Evolutionary conservation across 805 yeast genomes (phyloP).

Genomic region (Komagataella populi): DNA sequence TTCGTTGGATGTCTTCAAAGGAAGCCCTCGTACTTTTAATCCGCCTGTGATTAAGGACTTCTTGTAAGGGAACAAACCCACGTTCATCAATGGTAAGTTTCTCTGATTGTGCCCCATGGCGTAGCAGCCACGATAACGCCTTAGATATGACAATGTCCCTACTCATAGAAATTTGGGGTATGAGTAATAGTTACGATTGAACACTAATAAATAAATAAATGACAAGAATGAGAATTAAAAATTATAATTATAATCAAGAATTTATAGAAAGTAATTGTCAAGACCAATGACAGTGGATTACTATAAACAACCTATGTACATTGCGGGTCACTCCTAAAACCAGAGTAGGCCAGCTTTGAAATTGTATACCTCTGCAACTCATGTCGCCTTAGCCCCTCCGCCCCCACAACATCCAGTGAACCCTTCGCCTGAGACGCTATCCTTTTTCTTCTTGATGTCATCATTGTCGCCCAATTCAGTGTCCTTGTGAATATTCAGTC

Average conservation of each 20-base stretch:
- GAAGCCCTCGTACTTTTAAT: conserved; percentile 45
- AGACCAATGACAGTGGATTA: neutral
- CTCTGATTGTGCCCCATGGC: conserved; percentile 79
- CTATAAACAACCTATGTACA: neutral
- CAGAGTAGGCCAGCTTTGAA: neutral
- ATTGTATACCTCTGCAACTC: neutral
- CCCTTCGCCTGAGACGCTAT: conserved; percentile 25
- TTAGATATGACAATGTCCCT: conserved; percentile 50
- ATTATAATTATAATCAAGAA: too few species aligned
- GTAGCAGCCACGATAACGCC: conserved; percentile 56
- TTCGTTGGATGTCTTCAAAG: conserved; percentile 37
- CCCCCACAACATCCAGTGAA: conserved; percentile 51
- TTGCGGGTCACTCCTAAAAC: neutral
- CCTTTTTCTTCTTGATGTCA: conserved; percentile 40
- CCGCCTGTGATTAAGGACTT: conserved; percentile 41
- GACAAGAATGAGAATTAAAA: neutral
- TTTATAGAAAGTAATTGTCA: neutral
- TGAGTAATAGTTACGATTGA: neutral
- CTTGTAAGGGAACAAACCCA: conserved; percentile 51
- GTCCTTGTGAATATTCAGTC: conserved; percentile 60
- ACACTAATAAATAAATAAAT: neutral
- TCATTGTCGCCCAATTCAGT: conserved; percentile 92
- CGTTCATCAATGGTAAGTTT: conserved; percentile 43
- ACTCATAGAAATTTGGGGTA: conserved; percentile 2
- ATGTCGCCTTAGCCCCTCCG: conserved; percentile 19